Conservation (phyloP, 805 yeast species). For the Ogataea henricii region DNA sequence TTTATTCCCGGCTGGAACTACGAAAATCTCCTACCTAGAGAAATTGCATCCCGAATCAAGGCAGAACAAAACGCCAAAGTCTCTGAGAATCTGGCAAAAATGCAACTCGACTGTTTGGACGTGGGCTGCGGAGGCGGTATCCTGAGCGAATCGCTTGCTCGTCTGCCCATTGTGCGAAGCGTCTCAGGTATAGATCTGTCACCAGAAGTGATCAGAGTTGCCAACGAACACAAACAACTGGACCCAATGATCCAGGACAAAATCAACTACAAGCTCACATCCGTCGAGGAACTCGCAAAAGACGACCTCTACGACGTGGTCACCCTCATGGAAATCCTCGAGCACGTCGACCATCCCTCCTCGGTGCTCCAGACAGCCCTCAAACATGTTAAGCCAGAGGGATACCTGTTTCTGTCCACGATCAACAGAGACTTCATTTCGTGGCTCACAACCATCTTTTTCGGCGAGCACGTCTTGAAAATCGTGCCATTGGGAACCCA, state of each 20-base stretch:
- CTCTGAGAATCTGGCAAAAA: conserved; percentile 36
- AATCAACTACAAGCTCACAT: conserved; percentile 57
- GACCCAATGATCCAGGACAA: conserved; percentile 62
- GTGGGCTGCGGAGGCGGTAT: conserved; percentile 99
- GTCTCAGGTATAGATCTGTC: conserved; percentile 89
- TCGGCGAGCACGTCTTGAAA: conserved; percentile 78
- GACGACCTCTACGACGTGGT: conserved; percentile 67
- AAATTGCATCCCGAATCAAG: conserved; percentile 48
- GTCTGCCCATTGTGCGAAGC: conserved; percentile 59
- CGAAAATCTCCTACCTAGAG: conserved; percentile 61
- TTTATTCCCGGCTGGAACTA: conserved; percentile 77
- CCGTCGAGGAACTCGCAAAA: conserved; percentile 58
- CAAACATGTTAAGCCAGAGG: conserved; percentile 71
- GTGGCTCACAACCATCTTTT: conserved; percentile 89
- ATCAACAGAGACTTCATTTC: conserved; percentile 86
- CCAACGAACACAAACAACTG: conserved; percentile 60
- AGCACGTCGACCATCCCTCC: conserved; percentile 88
- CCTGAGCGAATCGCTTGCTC: conserved; percentile 80
- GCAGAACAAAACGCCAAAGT: conserved; percentile 52
- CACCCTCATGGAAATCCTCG: conserved; percentile 92
- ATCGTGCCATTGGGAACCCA: conserved; percentile 96
- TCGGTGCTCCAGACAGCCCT: conserved; percentile 71
- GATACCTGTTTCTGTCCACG: conserved; percentile 85
- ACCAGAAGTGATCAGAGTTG: conserved; percentile 77
- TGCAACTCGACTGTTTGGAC: conserved; percentile 64